Evolutionary conservation across 2,329 filamentous ascomycete genomes (phyloP), one percentile per base, ranked within the genome.

Genomic region (Triangularia verruculosa): DNA sequence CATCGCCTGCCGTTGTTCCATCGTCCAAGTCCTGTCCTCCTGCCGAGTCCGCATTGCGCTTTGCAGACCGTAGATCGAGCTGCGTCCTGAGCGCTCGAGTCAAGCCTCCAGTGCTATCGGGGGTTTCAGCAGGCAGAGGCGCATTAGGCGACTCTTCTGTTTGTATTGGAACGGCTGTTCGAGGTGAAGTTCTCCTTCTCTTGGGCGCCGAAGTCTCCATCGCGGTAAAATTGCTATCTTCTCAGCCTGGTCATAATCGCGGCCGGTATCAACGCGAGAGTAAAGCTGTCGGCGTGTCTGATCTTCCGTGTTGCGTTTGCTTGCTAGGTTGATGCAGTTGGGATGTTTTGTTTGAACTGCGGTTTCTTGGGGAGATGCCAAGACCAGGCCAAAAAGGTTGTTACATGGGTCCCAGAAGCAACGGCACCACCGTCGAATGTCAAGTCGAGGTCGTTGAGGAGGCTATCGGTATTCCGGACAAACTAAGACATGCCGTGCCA

Each of bases 201-300:
- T 91, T 90, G 4, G 85, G 78, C 55, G 86, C 83, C 25, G 86
- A 85, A 61, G 81, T 78, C 67, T 86, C 83, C 81, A 84, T 83
- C 65, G 64, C 63, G 62, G 27, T 30, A 34, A 27, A 67, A 64
- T 64, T 62, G 30, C 27, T 8, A 3, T 63, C n/a, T 20, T 43
- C 8, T n/a, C 32, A 53, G 67, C 51, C 58, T 60, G 2, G 17
- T 61, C 67, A 69, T 70, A 22, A 57, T 69, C 55, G 64, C 61
- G 25, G 15, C 9, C 24, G 39, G n/a, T 4, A 57, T 22, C 39
- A 32, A 24, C 57, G 61, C 57, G 57, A 62, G 32, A 64, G 63
- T 1, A 12, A 15, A 2, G 17, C 32, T 52, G 39, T 59, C 17
- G 64, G 65, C 68, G 68, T 68, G 71, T 71, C 54, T 39, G 60